Evolutionary conservation across 1,284 basidiomycete genomes (phyloP).

Genomic region (Moniliella sp.): DNA sequence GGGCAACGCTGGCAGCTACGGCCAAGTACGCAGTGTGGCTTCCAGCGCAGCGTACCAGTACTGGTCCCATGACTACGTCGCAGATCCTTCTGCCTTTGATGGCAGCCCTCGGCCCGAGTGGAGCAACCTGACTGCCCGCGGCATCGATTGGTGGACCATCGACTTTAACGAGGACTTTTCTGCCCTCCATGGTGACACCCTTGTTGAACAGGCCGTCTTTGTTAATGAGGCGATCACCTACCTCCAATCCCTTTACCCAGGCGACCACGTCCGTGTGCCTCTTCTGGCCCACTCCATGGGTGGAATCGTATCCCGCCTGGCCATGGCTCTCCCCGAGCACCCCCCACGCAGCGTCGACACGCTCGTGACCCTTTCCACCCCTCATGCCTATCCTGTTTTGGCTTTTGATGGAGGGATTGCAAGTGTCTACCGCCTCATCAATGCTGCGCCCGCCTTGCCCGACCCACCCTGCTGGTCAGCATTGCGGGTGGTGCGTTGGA

Average conservation of each 20-base stretch:
- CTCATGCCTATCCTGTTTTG: conserved; percentile 67
- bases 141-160: conserved; percentile 38
- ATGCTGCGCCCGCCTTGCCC: conserved; percentile 22
- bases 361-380: conserved; percentile 82
- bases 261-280: conserved; percentile 39
- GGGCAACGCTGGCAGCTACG: conserved; percentile 84
- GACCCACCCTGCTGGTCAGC: conserved; percentile 49
- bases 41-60: conserved; percentile 66
- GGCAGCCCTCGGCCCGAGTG: conserved; percentile 11
- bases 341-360: conserved; percentile 42
- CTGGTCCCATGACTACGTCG: conserved; percentile 40
- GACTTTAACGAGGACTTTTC: conserved; percentile 95
- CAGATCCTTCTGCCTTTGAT: background rate
- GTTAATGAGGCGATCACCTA: conserved; percentile 51
- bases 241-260: conserved; percentile 55
- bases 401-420: conserved; percentile 64
- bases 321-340: conserved; percentile 44
- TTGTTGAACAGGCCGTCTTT: conserved; percentile 62
- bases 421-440: conserved; percentile 43
- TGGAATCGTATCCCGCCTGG: conserved; percentile 58
- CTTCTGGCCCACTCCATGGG: conserved; percentile 94
- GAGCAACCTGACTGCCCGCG: conserved; percentile 5
- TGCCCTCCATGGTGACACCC: conserved; percentile 73
- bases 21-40: conserved; percentile 80
- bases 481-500: conserved; percentile 81